phyloP scores from a whole-genome alignment of 805 yeast species.

The Pichia thaimueangensis region DNA sequence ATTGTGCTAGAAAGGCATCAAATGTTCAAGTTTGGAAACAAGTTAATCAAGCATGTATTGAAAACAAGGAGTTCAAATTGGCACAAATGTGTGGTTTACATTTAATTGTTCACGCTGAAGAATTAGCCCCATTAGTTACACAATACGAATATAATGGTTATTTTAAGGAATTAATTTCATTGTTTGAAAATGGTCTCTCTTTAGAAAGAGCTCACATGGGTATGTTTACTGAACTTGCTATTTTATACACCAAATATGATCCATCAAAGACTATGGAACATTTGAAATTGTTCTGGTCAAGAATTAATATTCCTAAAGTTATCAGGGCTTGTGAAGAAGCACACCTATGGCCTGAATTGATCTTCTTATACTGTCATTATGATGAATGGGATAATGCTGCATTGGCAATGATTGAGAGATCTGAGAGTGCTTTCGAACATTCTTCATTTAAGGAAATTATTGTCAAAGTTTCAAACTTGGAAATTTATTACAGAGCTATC shows the following conservation, averaged over 20 bases:
- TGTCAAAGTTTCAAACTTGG: slow-evolving; percentile 92
- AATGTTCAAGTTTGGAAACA: slow-evolving; percentile 94
- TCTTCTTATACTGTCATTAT: slow-evolving; percentile 94
- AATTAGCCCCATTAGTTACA: slow-evolving; percentile 78
- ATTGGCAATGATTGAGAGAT: slow-evolving; percentile 89
- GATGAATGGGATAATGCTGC: slow-evolving; percentile 99
- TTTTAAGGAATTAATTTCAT: slow-evolving; percentile 83
- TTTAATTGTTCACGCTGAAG: slow-evolving; percentile 95
- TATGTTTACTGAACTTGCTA: slow-evolving; percentile 95
- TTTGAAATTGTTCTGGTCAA: slow-evolving; percentile 94
- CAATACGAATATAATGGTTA: slow-evolving; percentile 88
- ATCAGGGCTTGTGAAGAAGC: slow-evolving; percentile 89
- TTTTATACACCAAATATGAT: slow-evolving; percentile 81
- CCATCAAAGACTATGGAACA: slow-evolving; percentile 94
- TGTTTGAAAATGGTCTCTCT: slow-evolving; percentile 93
- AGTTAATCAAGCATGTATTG: slow-evolving; percentile 95
- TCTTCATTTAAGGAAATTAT: slow-evolving; percentile 88
- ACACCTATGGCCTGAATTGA: slow-evolving; percentile 93
- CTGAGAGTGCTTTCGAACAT: slow-evolving; percentile 91
- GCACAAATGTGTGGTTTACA: slow-evolving; percentile 99
- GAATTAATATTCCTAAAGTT: slow-evolving; percentile 96
- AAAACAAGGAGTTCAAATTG: slow-evolving; percentile 86
- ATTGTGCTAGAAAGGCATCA: slow-evolving; percentile 97
- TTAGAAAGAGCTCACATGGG: slow-evolving; percentile 99
- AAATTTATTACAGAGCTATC: slow-evolving; percentile 94